Evolutionary conservation across 2,329 filamentous ascomycete genomes (phyloP), one percentile per base, ranked within the genome.

Genomic region (Chrysoporthe austroafricana): DNA sequence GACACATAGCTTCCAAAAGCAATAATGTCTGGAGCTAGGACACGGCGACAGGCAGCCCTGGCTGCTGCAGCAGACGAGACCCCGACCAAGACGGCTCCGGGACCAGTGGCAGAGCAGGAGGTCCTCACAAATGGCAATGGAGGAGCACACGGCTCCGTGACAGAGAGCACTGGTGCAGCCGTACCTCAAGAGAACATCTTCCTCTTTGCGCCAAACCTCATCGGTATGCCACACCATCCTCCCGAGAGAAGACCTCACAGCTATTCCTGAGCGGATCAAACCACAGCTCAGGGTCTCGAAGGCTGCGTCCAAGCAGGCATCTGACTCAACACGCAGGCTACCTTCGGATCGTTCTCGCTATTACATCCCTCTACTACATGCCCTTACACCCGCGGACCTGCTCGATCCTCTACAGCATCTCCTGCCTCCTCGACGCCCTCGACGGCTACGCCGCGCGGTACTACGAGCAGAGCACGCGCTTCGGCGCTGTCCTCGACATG

Each of bases 341-440:
- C 79, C 85, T 82, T 67, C 90, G 92, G 74, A 91, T 96, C 76
- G 82, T 95, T 71, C 87, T 95, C 72, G 94, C 94, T 74, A 83
- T 97, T 75, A 93, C 92, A 60, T 97, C 96, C 39, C 89, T 99
- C 72, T 97, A 98, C 84, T 99, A 97, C 84, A 99, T 99, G 96
- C 95, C 96, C 63, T 88, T 98, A 64, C 96, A 99, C 79, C 95
- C 95, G n/a, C 91, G 95, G 75, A 97, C 94, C 48, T 98, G 95
- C 82, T 94, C 92, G 68, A 80, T 94, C 62, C 88, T 96, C 65
- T 99, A 99, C 85, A 95, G 90, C 77, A 83, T 99, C 68, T 98
- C 95, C 36, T 98, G 96, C 79, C 87, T 98, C 57, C 91, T 99
- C 72, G 96, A 99, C 78, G 96, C 95, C 58, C 87, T 98, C 71